A percentile compares a stretch with the other conserved stretches of the same genome.
These are phyloP conservation scores for Podaxis rugospora DNA, from an alignment of 768 basidiomycete genomes.

Conservation along the genomic window DNA sequence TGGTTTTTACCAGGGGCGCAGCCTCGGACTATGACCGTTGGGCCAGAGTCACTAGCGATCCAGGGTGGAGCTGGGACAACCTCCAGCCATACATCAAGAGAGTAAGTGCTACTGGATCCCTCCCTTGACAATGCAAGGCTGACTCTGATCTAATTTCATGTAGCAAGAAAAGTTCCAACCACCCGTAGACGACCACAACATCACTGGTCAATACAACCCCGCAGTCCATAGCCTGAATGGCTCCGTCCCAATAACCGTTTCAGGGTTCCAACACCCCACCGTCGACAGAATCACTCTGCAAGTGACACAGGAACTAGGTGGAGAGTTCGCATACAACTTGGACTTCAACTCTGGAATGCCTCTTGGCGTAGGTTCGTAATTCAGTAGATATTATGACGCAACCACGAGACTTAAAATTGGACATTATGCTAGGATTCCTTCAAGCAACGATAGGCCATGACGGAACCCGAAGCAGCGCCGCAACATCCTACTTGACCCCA, in stretches of 20 bases:
- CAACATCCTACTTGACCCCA: conserved; percentile 10
- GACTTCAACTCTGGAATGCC: conserved; percentile 14
- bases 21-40: conserved; percentile 23
- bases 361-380: conserved; percentile 11
- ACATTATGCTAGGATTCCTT: background rate
- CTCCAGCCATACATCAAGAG: conserved; percentile 23
- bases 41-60: conserved; percentile 21
- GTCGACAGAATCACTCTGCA: conserved; percentile 14
- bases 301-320: conserved; percentile 25
- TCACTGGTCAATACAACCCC: conserved; percentile 27
- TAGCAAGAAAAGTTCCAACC: conserved; percentile 21
- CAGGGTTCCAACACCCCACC: conserved; percentile 17
- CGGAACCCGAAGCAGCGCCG: conserved; percentile 12
- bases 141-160: background rate
- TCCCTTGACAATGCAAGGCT: background rate
- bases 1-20: conserved; percentile 27
- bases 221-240: conserved; percentile 24
- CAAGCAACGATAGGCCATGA: conserved; percentile 12
- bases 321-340: conserved; percentile 13
- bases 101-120: conserved; percentile 11
- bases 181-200: conserved; percentile 27
- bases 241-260: conserved; percentile 20
- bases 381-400: background rate
- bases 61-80: conserved; percentile 27
- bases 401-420: too few relatives aligned